Evolutionary conservation across 208 protist genomes (phyloP), one percentile per base, ranked within the genome.

Genomic region (Strigomonas culicis): DNA sequence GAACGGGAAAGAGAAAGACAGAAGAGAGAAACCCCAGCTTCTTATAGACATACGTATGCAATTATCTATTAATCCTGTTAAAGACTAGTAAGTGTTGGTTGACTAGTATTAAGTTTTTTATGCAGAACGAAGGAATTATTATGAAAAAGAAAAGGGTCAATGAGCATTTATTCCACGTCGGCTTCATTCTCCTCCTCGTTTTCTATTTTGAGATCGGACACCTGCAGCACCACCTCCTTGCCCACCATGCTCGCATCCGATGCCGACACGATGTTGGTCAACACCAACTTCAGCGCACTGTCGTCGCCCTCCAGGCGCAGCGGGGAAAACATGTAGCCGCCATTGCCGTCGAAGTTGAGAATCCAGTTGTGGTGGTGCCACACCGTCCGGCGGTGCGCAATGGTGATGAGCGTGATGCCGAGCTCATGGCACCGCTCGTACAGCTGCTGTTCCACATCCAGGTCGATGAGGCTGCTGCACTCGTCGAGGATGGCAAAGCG

Each of bases 401-500:
- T 92, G 7, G 88, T 94, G 53, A 97, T 84, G 49, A 92, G 73
- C 13, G 91, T 88, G 63, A 97, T 95, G 58, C 83, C 80, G 24
- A 88, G 64, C 34, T 91, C 59, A 13, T 66, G 68, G 64, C 88
- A 97, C 56, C 68, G 60, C 31, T 71, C 56, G 70, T 97, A 97
- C 10, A 94, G 64, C 36, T 77, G 61, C 51, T 69, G 41, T 72
- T 95, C 87, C 41, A 87, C 76, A 19, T 92, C 83, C 24, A 81
- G 56, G 64, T 87, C 80, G 53, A 97, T 68, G 21, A 80, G 72
- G 50, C 79, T 90, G 66, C 84, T 97, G 80, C 89, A 94, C 72
- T 97, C 92, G 63, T 97, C 92, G 6, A 97, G 73, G 61, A 97
- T 94, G 39, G 92, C 92, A 63, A 91, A 97, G 21, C 75, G 74